Evolutionary conservation across 768 basidiomycete species (phyloP).

Genomic region (Cystoderma amianthinum): DNA sequence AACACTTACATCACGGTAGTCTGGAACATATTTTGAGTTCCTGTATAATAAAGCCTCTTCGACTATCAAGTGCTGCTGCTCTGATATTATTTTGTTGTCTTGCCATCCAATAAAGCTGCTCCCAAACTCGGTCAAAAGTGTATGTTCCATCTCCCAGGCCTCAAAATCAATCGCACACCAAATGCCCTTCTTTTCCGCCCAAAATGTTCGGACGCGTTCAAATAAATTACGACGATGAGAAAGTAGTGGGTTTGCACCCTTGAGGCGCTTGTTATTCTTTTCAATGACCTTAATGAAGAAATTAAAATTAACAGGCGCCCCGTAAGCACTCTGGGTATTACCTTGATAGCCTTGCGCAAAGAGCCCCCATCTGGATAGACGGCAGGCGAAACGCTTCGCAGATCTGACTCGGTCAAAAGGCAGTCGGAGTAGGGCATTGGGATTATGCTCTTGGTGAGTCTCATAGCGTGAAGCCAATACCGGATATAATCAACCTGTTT

Average conservation of each 20-base stretch:
- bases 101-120: slow-evolving; percentile 59
- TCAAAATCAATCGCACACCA: slow-evolving; percentile 84
- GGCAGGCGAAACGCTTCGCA: slow-evolving; percentile 53
- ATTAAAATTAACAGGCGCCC: neutral
- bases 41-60: slow-evolving; percentile 49
- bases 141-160: slow-evolving; percentile 75
- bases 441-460: slow-evolving; percentile 54
- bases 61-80: slow-evolving; percentile 57
- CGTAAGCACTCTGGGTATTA: slow-evolving; percentile 12
- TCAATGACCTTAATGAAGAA: slow-evolving; percentile 52
- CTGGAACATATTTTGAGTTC: slow-evolving; percentile 59
- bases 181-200: slow-evolving; percentile 54
- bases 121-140: slow-evolving; percentile 76
- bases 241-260: slow-evolving; percentile 51
- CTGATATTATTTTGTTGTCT: slow-evolving; percentile 36
- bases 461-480: slow-evolving; percentile 77
- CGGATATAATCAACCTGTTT: slow-evolving; percentile 80
- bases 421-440: slow-evolving; percentile 77
- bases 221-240: slow-evolving; percentile 54
- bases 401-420: slow-evolving; percentile 52
- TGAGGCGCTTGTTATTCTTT: slow-evolving; percentile 75
- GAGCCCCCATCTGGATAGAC: slow-evolving; percentile 46
- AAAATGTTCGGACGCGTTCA: slow-evolving; percentile 60
- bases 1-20: slow-evolving; percentile 49
- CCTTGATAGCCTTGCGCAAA: slow-evolving; percentile 58